These are phyloP conservation scores for Carpinus viminea DNA, from an alignment of 306 rosid species.

Conservation along the genomic window DNA sequence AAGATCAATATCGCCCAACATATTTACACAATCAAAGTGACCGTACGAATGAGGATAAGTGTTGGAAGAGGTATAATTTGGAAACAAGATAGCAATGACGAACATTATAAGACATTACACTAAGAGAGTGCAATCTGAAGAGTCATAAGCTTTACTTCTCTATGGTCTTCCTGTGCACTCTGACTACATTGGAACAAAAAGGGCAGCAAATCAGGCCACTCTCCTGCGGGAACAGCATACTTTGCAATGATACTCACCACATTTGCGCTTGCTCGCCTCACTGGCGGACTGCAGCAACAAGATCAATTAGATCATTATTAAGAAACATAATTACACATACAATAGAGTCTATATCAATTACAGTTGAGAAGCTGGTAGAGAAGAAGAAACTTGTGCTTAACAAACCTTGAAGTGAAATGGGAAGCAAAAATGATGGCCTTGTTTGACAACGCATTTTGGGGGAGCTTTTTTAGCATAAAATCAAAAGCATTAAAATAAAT, in stretches of 20 bases:
- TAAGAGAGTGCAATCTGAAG: neutral
- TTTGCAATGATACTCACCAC: slow-evolving; percentile 90
- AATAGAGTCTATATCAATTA: neutral
- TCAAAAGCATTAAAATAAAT: too few species aligned
- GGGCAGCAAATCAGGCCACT: slow-evolving; percentile 94
- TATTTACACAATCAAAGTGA: neutral
- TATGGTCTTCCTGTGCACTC: slow-evolving; percentile 93
- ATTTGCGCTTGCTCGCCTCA: slow-evolving; percentile 92
- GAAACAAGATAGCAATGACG: neutral
- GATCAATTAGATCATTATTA: slow-evolving; percentile 11
- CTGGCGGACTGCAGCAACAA: slow-evolving; percentile 71
- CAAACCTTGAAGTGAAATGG: neutral
- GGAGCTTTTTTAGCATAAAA: too few species aligned
- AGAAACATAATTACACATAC: neutral
- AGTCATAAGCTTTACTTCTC: slow-evolving; percentile 64
- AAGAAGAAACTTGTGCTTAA: neutral
- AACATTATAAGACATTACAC: too few species aligned
- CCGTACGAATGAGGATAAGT: neutral
- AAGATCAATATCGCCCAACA: neutral
- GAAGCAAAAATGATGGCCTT: neutral
- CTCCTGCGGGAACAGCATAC: slow-evolving; percentile 90
- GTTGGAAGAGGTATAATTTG: neutral
- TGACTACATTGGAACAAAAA: slow-evolving; percentile 94
- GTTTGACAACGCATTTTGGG: too few species aligned
- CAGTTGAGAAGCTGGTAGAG: neutral